Percentiles rank a stretch among this genome's conserved stretches.
phyloP scores from a whole-genome alignment of 2,329 filamentous ascomycete genomes.

The Cercospora brassicicola region DNA sequence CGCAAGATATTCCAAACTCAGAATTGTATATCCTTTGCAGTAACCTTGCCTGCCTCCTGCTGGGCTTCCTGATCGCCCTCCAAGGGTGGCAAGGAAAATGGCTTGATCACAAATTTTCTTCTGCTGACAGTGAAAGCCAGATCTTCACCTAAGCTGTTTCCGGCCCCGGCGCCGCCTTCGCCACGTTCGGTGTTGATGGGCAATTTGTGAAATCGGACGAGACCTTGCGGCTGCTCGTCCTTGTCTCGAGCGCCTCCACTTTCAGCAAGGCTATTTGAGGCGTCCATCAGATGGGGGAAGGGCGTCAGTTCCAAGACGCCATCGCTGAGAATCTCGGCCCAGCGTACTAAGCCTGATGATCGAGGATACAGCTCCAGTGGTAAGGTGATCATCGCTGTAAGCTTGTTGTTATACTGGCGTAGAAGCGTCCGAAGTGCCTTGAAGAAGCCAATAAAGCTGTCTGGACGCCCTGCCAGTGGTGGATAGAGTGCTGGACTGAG shows the following conservation, averaged over 20 bases:
- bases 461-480: slow-evolving; percentile 66
- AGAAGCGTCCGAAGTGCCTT: slow-evolving; percentile 75
- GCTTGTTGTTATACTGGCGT: slow-evolving; percentile 61
- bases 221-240: slow-evolving; percentile 79
- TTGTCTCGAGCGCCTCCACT: slow-evolving; percentile 55
- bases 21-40: slow-evolving; percentile 74
- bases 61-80: slow-evolving; percentile 70
- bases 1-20: slow-evolving; percentile 37
- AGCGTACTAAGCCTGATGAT: slow-evolving; percentile 71
- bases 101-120: slow-evolving; percentile 78
- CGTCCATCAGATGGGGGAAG: slow-evolving; percentile 63
- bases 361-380: slow-evolving; percentile 80
- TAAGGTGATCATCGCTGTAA: slow-evolving; percentile 73
- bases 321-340: slow-evolving; percentile 82
- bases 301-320: slow-evolving; percentile 81
- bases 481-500: slow-evolving; percentile 85
- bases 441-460: slow-evolving; percentile 75
- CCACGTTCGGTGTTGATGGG: slow-evolving; percentile 87
- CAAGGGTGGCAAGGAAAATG: slow-evolving; percentile 84
- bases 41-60: slow-evolving; percentile 51
- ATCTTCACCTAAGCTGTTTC: slow-evolving; percentile 69
- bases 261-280: slow-evolving; percentile 47
- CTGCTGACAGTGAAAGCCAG: slow-evolving; percentile 87
- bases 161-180: slow-evolving; percentile 69
- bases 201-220: slow-evolving; percentile 78